Evolutionary conservation across 495 filamentous ascomycete species (phyloP).

Genomic region (Xylaria curta): DNA sequence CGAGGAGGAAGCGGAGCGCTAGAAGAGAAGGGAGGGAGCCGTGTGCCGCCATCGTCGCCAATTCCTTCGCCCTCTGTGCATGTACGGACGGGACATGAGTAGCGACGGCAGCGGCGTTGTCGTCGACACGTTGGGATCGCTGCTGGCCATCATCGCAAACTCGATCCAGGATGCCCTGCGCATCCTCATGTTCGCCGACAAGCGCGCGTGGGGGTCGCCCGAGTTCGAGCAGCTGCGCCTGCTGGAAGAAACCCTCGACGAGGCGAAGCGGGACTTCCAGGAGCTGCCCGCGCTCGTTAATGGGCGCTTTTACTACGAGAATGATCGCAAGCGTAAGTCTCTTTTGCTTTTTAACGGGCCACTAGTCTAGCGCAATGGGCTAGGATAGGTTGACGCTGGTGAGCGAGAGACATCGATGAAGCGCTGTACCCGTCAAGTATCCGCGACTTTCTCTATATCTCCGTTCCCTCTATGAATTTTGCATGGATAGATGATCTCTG

Average conservation of each 20-base stretch:
- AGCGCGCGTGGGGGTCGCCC: slow-evolving; percentile 56
- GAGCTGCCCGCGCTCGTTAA: slow-evolving; percentile 54
- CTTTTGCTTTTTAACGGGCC: background rate
- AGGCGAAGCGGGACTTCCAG: slow-evolving; percentile 59
- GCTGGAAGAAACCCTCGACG: slow-evolving; percentile 55
- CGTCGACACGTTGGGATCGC: slow-evolving; percentile 50
- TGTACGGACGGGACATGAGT: slow-evolving; percentile 40
- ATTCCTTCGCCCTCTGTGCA: slow-evolving; percentile 16
- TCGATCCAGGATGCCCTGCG: slow-evolving; percentile 51
- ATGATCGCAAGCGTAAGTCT: slow-evolving; percentile 52
- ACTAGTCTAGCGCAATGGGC: background rate
- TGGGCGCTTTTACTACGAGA: slow-evolving; percentile 55
- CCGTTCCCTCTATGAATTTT: background rate
- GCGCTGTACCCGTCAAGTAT: background rate
- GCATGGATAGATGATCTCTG: background rate
- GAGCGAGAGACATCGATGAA: slow-evolving; percentile 1
- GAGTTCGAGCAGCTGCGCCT: slow-evolving; percentile 56
- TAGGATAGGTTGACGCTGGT: background rate
- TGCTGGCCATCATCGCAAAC: slow-evolving; percentile 55
- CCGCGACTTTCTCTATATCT: background rate
- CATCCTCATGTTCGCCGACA: slow-evolving; percentile 57
- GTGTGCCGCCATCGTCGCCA: slow-evolving; percentile 14
- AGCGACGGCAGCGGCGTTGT: slow-evolving; percentile 35
- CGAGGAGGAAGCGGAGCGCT: slow-evolving; percentile 3
- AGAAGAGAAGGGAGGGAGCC: slow-evolving; percentile 1